Evolutionary conservation across 176 grass and related monocot species (phyloP), one percentile per base, ranked within the genome.

Genomic region (Triticum monococcum): DNA sequence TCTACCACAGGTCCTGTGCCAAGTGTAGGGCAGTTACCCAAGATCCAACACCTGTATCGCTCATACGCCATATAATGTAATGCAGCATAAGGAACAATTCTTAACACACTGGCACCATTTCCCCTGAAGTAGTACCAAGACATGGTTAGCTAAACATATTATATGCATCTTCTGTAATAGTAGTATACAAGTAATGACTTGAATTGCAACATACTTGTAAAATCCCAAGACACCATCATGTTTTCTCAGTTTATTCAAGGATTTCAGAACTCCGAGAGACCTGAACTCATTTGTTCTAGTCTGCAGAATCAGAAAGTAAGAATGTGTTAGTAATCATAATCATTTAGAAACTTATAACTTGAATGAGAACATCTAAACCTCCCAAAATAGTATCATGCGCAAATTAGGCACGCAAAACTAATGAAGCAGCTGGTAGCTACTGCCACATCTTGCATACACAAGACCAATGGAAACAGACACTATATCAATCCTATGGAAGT

Each of bases 31-130:
- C 92, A 90, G 80, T 98, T 98, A 86, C 94, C 94, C 82, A 98
- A 77, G 81, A 98, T 93, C 93, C 85, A 98, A 78, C 89, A 94
- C 78, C 93, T 80, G 81, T 98, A 98, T 23, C 90, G 88, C 78
- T 98, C 96, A 89, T 98, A 98, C 24, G 96, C 86, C 96, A 98
- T 98, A 74, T 83, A 98, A 78, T 98, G 96, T 67, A 98, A 80
- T 84, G 96, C 96, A 75, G 96, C 96, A 87, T 98, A 98, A 76
- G 96, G 96, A 70, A 95, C 87, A 81, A 95, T 98, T 77, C 96
- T 89, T 74, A 98, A 90, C 36, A 98, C 93, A 77, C 96, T 98
- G 79, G 96, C 96, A 83, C 96, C 93, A 81, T 98, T 98, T 86
- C 96, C 96, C 86, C 96, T 98, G 81, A 82, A 82, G 46, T 57